Conservation (phyloP, 345 rosid genomes). For the Populus deltoides region DNA sequence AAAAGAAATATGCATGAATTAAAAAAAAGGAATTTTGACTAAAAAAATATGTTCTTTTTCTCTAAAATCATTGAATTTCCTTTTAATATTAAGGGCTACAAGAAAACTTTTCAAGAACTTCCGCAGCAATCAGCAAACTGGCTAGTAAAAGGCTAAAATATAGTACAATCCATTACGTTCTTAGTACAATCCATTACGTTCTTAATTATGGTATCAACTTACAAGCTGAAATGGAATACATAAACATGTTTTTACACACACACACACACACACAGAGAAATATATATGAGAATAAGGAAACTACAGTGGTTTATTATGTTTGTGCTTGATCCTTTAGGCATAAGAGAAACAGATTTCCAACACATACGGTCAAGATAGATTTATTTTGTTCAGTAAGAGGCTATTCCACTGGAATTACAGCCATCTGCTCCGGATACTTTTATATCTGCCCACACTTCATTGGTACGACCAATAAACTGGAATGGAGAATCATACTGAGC, state of each 20-base stretch:
- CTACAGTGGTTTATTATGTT: neutral
- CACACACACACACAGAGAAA: neutral
- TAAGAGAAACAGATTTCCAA: neutral
- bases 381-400: conserved; percentile 35
- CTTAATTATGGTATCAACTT: neutral
- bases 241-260: neutral
- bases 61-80: too few species aligned
- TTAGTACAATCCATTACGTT: neutral
- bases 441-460: conserved; percentile 70
- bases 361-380: neutral
- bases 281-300: neutral
- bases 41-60: too few species aligned
- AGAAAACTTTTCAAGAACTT: too few species aligned
- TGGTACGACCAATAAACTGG: conserved; percentile 48
- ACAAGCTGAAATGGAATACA: neutral
- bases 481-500: conserved; percentile 67
- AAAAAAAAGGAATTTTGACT: too few species aligned
- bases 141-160: neutral
- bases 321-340: neutral
- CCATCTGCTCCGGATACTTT: conserved; percentile 24
- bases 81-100: too few species aligned
- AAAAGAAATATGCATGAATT: too few species aligned
- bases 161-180: neutral
- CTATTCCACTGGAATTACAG: conserved; percentile 19
- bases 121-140: too few species aligned